A percentile compares a stretch with the other conserved stretches of the same genome.
Evolutionary conservation across 2,329 filamentous ascomycete species (phyloP).

Genomic region (Pestalotiopsis sp.): DNA sequence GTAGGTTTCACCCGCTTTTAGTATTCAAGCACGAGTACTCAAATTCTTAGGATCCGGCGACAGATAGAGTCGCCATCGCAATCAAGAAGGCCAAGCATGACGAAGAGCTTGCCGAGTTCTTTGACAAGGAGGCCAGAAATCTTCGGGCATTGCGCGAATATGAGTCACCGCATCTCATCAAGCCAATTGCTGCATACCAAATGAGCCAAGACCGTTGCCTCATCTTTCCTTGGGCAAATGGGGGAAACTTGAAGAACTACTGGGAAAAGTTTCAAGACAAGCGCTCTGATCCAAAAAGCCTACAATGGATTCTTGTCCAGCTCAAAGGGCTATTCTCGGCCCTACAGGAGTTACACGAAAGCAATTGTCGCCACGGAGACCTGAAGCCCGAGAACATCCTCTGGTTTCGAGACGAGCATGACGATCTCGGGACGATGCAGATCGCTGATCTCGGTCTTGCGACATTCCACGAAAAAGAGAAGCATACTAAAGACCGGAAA

Average conservation of each 20-base stretch:
- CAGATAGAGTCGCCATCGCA: background rate
- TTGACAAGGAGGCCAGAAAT: background rate
- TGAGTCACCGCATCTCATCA: background rate
- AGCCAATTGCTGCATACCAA: background rate
- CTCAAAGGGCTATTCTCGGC: background rate
- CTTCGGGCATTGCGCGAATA: background rate
- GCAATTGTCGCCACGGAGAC: constrained; percentile 18
- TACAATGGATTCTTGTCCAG: background rate
- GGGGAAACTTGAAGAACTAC: background rate
- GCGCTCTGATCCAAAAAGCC: background rate
- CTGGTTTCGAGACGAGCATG: background rate
- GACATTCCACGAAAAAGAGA: constrained; percentile 10
- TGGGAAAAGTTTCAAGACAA: background rate
- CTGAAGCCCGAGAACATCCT: constrained; percentile 20
- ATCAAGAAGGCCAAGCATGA: background rate
- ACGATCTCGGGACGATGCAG: constrained; percentile 2
- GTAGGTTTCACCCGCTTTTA: background rate
- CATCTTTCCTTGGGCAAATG: constrained; percentile 1
- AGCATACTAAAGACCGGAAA: background rate
- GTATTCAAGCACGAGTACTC: too few relatives aligned
- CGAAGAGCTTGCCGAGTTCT: background rate
- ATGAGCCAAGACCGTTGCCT: background rate
- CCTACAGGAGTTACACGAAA: background rate
- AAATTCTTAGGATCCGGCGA: too few relatives aligned
- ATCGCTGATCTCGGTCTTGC: constrained; percentile 20